A percentile compares a stretch with the other conserved stretches of the same genome.
These are phyloP conservation scores for Venturia nashicola DNA, from an alignment of 2,329 filamentous ascomycete genomes.

Conservation along the genomic window DNA sequence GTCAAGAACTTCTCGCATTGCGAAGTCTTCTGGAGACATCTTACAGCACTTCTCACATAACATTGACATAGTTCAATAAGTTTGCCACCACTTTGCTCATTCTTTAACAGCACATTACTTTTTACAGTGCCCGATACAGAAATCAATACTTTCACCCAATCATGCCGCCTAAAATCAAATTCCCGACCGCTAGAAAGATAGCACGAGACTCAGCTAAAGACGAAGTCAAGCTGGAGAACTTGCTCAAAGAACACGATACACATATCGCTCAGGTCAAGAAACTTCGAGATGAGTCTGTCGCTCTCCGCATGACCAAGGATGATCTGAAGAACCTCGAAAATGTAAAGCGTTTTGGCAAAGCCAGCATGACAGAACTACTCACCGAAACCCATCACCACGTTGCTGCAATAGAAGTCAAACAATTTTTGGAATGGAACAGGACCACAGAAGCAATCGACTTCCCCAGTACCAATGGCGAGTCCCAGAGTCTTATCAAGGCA, in stretches of 20 bases:
- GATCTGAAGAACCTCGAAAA: not conserved
- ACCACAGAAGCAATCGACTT: not conserved
- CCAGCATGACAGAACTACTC: not conserved
- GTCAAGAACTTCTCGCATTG: not conserved
- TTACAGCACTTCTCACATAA: not conserved
- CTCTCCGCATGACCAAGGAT: not conserved
- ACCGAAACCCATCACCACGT: not conserved
- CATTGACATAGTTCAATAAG: not conserved
- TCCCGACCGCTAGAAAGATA: not conserved
- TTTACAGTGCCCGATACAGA: not conserved
- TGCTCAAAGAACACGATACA: not conserved
- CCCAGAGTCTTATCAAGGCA: not conserved
- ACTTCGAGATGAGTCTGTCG: not conserved
- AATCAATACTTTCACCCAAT: not conserved
- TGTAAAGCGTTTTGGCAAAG: not conserved
- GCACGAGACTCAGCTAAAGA: not conserved
- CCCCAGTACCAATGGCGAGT: not conserved
- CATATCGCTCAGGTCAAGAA: not conserved
- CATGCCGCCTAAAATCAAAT: not conserved
- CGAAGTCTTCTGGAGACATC: not conserved
- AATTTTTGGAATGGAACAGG: constrained; percentile 1
- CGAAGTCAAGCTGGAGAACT: not conserved
- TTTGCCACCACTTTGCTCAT: not conserved
- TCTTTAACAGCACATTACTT: not conserved
- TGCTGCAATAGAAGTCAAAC: not conserved